These are phyloP conservation scores for Trypanosoma conorhini DNA, from an alignment of 208 protist species.

Conservation along the genomic window DNA sequence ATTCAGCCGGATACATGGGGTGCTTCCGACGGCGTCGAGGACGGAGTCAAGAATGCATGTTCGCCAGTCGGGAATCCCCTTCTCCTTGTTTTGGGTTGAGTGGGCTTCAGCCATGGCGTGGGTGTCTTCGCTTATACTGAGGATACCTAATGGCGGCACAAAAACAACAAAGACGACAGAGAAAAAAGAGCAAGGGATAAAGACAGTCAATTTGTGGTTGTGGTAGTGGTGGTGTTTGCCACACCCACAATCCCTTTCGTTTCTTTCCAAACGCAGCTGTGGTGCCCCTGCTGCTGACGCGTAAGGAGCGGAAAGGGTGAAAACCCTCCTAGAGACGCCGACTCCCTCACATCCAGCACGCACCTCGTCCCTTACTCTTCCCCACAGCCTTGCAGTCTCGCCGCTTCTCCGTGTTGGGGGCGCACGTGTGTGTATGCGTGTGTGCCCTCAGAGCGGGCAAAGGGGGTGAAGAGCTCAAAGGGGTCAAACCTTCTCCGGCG, in stretches of 20 bases:
- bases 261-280: neutral
- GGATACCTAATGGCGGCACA: neutral
- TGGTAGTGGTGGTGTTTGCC: neutral
- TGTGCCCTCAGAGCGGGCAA: neutral
- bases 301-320: too few species aligned
- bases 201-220: neutral
- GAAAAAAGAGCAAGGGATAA: neutral
- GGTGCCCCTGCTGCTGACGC: too few species aligned
- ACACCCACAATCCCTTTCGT: neutral
- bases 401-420: neutral
- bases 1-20: slow-evolving; percentile 90
- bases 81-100: neutral
- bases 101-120: neutral
- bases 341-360: neutral
- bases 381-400: neutral
- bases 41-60: slow-evolving; percentile 39
- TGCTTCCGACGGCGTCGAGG: slow-evolving; percentile 83
- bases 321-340: neutral
- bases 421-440: neutral
- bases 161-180: slow-evolving; percentile 1
- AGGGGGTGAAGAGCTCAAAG: neutral
- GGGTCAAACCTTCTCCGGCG: neutral
- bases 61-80: slow-evolving; percentile 1
- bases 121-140: neutral
- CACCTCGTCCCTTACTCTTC: neutral